phyloP scores from a whole-genome alignment of 2,329 filamentous ascomycete genomes.

The Aspergillus bombycis region DNA sequence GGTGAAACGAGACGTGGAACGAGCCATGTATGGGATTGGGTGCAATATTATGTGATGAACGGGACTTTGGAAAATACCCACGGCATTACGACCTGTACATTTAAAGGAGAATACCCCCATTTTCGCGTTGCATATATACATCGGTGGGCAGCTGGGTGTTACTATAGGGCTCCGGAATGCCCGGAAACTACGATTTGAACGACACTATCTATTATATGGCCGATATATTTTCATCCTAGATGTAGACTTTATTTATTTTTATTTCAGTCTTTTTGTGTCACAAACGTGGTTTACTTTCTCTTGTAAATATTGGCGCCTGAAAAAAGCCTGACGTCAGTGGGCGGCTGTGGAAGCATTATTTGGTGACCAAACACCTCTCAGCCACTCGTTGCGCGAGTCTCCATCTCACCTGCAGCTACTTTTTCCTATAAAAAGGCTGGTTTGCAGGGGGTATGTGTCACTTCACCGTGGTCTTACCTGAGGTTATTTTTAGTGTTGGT shows the following conservation, averaged over 20 bases:
- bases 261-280: too few species aligned
- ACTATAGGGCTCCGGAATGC: neutral
- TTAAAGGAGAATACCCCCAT: constrained; percentile 18
- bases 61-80: constrained; percentile 18
- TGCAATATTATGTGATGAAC: constrained; percentile 75
- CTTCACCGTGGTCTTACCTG: neutral
- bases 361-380: neutral
- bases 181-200: neutral
- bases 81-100: constrained; percentile 21
- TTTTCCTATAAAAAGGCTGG: neutral
- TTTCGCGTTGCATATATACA: neutral
- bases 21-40: constrained; percentile 95
- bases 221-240: neutral
- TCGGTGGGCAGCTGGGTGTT: neutral
- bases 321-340: constrained; percentile 19
- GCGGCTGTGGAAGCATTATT: constrained; percentile 19
- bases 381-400: neutral
- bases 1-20: constrained; percentile 85
- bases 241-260: neutral
- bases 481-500: neutral
- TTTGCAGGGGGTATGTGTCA: neutral
- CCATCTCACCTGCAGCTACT: neutral
- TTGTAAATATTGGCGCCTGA: neutral
- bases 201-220: neutral
- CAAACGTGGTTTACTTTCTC: neutral